Conservation (phyloP, 371 early-diverging fungal species). For the Lichtheimia hyalospora region DNA sequence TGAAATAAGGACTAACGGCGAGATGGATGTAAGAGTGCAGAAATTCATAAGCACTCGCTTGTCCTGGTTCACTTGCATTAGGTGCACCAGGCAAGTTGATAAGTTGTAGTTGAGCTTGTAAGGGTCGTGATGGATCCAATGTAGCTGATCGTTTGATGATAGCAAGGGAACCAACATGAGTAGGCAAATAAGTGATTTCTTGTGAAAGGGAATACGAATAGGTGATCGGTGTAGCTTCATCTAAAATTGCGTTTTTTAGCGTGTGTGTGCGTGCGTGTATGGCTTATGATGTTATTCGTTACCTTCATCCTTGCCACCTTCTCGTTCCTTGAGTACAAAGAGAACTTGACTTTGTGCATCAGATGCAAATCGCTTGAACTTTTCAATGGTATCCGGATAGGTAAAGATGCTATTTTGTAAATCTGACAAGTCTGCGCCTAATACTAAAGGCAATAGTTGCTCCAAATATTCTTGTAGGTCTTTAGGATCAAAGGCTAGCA, state of each 20-base stretch:
- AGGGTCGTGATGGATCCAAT: slow-evolving; percentile 73
- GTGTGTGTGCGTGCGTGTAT: background rate
- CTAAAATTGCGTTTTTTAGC: slow-evolving; percentile 18
- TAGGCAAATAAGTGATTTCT: slow-evolving; percentile 74
- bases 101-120: slow-evolving; percentile 85
- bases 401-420: slow-evolving; percentile 62
- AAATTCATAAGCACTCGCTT: slow-evolving; percentile 85
- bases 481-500: slow-evolving; percentile 57
- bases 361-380: slow-evolving; percentile 75
- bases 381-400: slow-evolving; percentile 72
- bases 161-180: slow-evolving; percentile 81
- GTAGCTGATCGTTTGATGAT: slow-evolving; percentile 84
- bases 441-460: slow-evolving; percentile 68
- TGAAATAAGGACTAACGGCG: slow-evolving; percentile 96
- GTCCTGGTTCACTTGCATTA: slow-evolving; percentile 50
- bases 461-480: slow-evolving; percentile 69
- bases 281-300: slow-evolving; percentile 1
- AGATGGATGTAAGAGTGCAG: slow-evolving; percentile 91
- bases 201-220: slow-evolving; percentile 70
- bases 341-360: slow-evolving; percentile 78
- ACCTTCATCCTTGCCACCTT: slow-evolving; percentile 57
- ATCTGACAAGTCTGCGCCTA: slow-evolving; percentile 69
- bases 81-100: slow-evolving; percentile 93
- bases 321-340: slow-evolving; percentile 80
- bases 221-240: slow-evolving; percentile 36